These are phyloP conservation scores for Chaetomiaceae sp. DNA, from an alignment of 2,329 filamentous ascomycete species.

Conservation along the genomic window DNA sequence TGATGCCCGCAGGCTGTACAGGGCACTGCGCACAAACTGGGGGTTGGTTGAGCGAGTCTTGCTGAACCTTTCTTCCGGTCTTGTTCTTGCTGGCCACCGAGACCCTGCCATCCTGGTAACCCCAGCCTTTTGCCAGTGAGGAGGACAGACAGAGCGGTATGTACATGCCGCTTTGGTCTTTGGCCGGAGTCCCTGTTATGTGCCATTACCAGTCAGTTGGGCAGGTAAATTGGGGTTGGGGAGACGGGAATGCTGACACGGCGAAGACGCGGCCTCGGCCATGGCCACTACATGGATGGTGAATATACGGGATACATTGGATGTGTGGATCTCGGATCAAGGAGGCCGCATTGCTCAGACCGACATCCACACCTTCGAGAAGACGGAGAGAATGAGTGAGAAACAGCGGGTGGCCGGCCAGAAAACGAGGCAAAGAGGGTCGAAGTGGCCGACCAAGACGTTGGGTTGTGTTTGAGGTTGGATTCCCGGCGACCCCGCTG, in stretches of 20 bases:
- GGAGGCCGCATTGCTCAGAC: not conserved
- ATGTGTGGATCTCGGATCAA: not conserved
- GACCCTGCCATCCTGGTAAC: not conserved
- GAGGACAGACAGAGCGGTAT: not conserved
- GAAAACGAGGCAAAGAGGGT: not conserved
- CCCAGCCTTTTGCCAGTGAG: not conserved
- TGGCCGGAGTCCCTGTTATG: not conserved
- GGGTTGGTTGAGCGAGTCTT: no score
- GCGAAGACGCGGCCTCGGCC: not conserved
- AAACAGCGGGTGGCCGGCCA: not conserved
- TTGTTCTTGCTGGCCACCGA: no score
- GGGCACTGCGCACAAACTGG: no score
- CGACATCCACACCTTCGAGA: constrained; percentile 6
- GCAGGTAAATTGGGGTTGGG: not conserved
- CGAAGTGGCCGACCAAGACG: not conserved
- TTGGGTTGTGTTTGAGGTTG: constrained; percentile 6
- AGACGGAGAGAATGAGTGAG: not conserved
- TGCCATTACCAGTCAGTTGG: not conserved
- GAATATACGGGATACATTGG: no score
- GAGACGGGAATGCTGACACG: not conserved
- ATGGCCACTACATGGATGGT: no score
- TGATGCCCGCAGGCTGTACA: no score
- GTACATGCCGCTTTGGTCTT: not conserved
- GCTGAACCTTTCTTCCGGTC: no score
- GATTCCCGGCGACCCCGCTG: not conserved